Conservation (phyloP, 2,329 filamentous ascomycete species). For the Claviceps pusilla region DNA sequence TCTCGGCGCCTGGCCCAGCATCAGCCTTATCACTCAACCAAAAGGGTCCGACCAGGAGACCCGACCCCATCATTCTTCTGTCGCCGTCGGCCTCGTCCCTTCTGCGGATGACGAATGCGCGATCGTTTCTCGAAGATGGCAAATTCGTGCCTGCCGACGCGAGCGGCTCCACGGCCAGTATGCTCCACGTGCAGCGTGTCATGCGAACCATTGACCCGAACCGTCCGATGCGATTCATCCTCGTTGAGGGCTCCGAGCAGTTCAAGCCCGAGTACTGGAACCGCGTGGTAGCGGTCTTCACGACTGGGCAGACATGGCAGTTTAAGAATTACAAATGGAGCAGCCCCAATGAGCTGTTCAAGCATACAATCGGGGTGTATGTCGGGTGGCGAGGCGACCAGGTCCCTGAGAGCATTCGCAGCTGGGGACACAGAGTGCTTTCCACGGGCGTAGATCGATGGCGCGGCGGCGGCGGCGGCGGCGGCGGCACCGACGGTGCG, state of each 20-base stretch:
- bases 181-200: conserved; percentile 70
- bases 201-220: conserved; percentile 56
- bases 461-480: conserved; percentile 33
- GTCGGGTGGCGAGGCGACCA: conserved; percentile 83
- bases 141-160: conserved; percentile 65
- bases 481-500: conserved; percentile 31
- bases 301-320: conserved; percentile 94
- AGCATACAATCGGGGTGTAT: conserved; percentile 72
- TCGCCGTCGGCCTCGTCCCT: conserved; percentile 91
- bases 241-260: conserved; percentile 82
- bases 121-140: conserved; percentile 78
- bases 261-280: conserved; percentile 99
- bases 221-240: conserved; percentile 77
- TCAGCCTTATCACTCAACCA: conserved; percentile 38
- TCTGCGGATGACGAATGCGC: conserved; percentile 89
- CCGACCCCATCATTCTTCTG: conserved; percentile 86
- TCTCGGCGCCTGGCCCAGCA: conserved; percentile 24
- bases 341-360: conserved; percentile 75
- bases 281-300: conserved; percentile 89
- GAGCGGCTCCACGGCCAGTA: conserved; percentile 51
- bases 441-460: conserved; percentile 74
- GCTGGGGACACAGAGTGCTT: conserved; percentile 75
- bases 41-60: conserved; percentile 34
- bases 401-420: conserved; percentile 59
- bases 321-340: conserved; percentile 98